Conservation (phyloP, 495 filamentous ascomycete species). For the Xylaria palmicola region DNA sequence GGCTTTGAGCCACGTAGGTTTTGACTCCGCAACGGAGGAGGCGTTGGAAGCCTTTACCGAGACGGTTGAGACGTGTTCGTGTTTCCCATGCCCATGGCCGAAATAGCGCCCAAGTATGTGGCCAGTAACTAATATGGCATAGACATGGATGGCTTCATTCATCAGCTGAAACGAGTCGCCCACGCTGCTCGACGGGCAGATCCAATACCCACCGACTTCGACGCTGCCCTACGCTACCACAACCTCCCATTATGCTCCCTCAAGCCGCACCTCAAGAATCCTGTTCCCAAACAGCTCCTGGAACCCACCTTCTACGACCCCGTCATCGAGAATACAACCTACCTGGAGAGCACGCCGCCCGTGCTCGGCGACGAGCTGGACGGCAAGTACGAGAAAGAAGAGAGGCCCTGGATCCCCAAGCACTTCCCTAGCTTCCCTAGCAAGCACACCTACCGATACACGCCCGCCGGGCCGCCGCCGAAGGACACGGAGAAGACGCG, state of each 20-base stretch:
- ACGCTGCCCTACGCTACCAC: slow-evolving; percentile 32
- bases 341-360: slow-evolving; percentile 33
- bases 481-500: slow-evolving; percentile 42
- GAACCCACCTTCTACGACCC: slow-evolving; percentile 32
- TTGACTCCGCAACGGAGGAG: slow-evolving; percentile 37
- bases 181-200: slow-evolving; percentile 38
- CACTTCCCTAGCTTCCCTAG: slow-evolving; percentile 46
- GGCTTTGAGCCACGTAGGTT: slow-evolving; percentile 41
- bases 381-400: slow-evolving; percentile 41
- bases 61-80: slow-evolving; percentile 41
- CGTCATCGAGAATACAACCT: slow-evolving; percentile 24
- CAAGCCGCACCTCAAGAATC: slow-evolving; percentile 41
- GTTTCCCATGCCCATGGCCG: not conserved
- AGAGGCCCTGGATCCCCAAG: slow-evolving; percentile 41
- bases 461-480: slow-evolving; percentile 30
- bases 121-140: slow-evolving; percentile 15
- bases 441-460: slow-evolving; percentile 48
- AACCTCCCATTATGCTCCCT: slow-evolving; percentile 37
- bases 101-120: not conserved
- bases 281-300: slow-evolving; percentile 33
- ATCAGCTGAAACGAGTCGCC: slow-evolving; percentile 31
- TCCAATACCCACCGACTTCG: slow-evolving; percentile 41
- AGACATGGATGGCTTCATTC: slow-evolving; percentile 37
- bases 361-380: slow-evolving; percentile 41
- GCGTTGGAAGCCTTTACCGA: slow-evolving; percentile 45